Evolutionary conservation across 768 basidiomycete species (phyloP), one percentile per base, ranked within the genome.

Genomic region (Tylopilus plumbeoviolaceoides): DNA sequence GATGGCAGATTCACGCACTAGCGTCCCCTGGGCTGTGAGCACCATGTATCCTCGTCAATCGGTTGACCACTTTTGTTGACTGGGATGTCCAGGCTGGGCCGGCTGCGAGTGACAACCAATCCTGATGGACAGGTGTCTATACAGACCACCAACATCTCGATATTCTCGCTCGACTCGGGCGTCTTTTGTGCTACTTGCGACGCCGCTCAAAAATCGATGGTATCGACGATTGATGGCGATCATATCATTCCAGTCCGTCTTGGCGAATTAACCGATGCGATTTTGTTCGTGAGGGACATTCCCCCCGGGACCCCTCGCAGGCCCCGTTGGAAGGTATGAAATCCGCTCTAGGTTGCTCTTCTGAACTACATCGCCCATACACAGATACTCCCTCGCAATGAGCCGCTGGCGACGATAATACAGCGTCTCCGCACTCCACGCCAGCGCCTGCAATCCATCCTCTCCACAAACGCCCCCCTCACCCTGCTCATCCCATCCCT

Each of bases 21-120:
- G 58, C 62, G 2, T 67, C 77, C n/a, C 87, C 88, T 31, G 92
- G 92, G 44, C 74, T 86, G 89, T 89, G 51, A 47, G 79, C 60
- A 35, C 3, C n/a, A 7, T 7, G 23, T 35, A 21, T 12, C 3
- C 5, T 9, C 11, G 11, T 35, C 14, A 12, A 25, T 44, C n/a
- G 11, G 17, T 27, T 2, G 7, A 35, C 36, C 21, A 0, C 5
- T 21, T 38, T 44, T n/a, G 28, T 41, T 54, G 41, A 57, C 35
- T 2, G 20, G 28, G 8, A 41, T 38, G 5, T 39, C 42, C 44
- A 63, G 60, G 23, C 25, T 64, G 42, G 56, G 60, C 31, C 64
- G 61, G 12, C 63, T 67, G 18, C 59, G 44, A 3, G 66, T 63
- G 44, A 50, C 14, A 36, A 45, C 23, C 17, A 30, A 11, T 10